These are phyloP conservation scores for Lepidium africanum DNA, from an alignment of 345 rosid genomes.

Conservation along the genomic window DNA sequence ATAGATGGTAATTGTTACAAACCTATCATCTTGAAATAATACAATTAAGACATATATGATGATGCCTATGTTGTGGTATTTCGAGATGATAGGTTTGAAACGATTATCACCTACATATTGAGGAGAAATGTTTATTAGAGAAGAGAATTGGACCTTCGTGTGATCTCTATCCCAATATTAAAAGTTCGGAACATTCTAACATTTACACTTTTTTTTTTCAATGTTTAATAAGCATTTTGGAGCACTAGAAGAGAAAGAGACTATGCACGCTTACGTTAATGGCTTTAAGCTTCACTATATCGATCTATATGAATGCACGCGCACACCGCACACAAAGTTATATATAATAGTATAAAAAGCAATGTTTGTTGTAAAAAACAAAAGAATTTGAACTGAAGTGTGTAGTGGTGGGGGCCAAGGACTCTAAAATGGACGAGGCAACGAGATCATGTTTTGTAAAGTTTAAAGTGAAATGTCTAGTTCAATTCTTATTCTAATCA, in stretches of 20 bases:
- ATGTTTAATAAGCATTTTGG: not conserved
- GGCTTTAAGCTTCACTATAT: not conserved
- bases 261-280: constrained; percentile 16
- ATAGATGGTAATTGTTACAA: no score
- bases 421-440: constrained; percentile 5
- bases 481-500: not conserved
- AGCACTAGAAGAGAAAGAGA: constrained; percentile 9
- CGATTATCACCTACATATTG: no score
- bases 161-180: no score
- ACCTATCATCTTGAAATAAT: no score
- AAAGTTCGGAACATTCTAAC: no score
- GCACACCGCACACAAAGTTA: not conserved
- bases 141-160: no score
- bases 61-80: no score
- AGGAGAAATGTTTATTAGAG: no score
- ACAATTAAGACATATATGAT: no score
- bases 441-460: constrained; percentile 10
- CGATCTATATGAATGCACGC: constrained; percentile 2
- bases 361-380: not conserved
- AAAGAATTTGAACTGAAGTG: not conserved
- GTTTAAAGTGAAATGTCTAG: not conserved
- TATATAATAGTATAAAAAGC: not conserved
- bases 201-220: not conserved
- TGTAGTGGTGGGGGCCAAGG: constrained; percentile 15
- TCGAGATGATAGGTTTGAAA: no score